Percentiles rank a stretch among this genome's conserved stretches.
Evolutionary conservation across 2,329 filamentous ascomycete species (phyloP).

Genomic region (Coniochaeta sp.): DNA sequence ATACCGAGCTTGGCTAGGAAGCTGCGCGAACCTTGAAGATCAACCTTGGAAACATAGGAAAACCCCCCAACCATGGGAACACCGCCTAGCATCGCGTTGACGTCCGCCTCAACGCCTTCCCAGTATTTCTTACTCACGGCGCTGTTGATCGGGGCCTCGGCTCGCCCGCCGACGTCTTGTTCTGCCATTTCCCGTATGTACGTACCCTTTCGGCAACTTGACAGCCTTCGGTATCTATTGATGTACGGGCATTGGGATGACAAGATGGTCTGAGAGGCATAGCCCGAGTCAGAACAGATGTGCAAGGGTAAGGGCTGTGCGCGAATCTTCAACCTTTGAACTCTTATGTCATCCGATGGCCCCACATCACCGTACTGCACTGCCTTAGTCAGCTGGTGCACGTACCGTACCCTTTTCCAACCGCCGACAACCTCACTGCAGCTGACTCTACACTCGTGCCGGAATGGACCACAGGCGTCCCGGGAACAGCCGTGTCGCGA

Average conservation of each 20-base stretch:
- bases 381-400: no score
- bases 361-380: no score
- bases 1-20: conserved; percentile 64
- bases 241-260: no score
- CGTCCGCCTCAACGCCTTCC: conserved; percentile 33
- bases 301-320: no score
- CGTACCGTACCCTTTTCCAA: background rate
- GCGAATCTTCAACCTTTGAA: no score
- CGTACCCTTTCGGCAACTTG: no score
- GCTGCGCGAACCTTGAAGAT: conserved; percentile 61
- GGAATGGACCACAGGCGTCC: background rate
- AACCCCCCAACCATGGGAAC: conserved; percentile 50
- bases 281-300: no score
- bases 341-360: no score
- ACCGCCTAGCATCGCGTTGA: conserved; percentile 76
- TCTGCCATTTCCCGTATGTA: background rate
- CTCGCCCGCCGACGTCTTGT: background rate
- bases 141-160: conserved; percentile 16
- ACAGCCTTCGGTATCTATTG: no score
- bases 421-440: no score
- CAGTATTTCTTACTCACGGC: conserved; percentile 37
- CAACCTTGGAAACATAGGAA: conserved; percentile 56
- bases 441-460: background rate
- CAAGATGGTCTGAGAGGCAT: background rate
- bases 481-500: conserved; percentile 34